Base-by-base conservation (phyloP, 2,329 filamentous ascomycete species). In the Sarocladiaceae sp. region DNA sequence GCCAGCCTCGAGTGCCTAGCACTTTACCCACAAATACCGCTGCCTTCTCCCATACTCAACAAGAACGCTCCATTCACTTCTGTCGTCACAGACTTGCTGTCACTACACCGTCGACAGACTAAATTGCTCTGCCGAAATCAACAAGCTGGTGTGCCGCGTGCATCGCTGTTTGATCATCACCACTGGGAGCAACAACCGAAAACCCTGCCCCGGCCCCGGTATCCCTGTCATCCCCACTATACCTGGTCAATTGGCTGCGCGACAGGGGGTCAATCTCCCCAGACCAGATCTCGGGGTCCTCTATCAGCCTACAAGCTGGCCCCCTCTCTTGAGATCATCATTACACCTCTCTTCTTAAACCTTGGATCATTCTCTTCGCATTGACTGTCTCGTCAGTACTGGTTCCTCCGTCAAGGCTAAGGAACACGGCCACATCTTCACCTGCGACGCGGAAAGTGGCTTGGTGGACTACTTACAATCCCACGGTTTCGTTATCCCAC, bases 251-350 rank as follows among this genome's bases (percentile, higher is more conserved):
- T 32, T 21, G 40, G 26, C 21, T 21, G 40, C 27, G 27, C 40
- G 40, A 43, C 40, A 43, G 27, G 40, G 26, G 40, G 13, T 32
- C 40, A 32, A 43, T 24, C 40, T 43, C 40, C 40, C 40, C 40
- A 33, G 40, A 43, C 40, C 40, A 43, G 40, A 43, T 43, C 40
- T 43, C 40, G 40, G 40, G 40, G 40, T 43, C 40, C 40, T 43
- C 40, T 43, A 41, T 43, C 18, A 33, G 29, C 18, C 40, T 32
- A 29, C 21, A 29, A 32, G 29, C n/a, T n/a, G n/a, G 26, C 40
- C 40, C 40, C 40, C 40, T 43, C 40, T 43, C 16, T 31, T n/a
- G n/a, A 18, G 23, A 19, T 21, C 39, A 32, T 29, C 18, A 19
- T 21, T 24, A 16, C 27, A 11, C 19, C 19, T 18, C 20, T 33